phyloP scores from a whole-genome alignment of 2,329 filamentous ascomycete genomes.

The Colletotrichum coccodes region DNA sequence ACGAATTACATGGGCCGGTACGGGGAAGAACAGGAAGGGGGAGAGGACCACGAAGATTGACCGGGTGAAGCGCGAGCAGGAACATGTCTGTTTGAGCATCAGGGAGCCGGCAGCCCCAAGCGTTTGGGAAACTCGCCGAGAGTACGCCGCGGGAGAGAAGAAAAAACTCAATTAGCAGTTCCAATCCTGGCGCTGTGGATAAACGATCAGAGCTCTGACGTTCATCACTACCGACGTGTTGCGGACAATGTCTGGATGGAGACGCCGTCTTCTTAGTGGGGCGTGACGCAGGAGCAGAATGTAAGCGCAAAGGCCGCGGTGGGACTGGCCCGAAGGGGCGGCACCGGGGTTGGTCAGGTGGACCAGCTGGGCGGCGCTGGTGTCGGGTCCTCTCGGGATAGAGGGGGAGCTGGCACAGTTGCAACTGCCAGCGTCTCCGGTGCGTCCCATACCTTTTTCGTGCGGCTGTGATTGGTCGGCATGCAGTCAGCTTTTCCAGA shows the following conservation, averaged over 20 bases:
- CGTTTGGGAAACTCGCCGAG: slow-evolving; percentile 17
- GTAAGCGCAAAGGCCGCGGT: slow-evolving; percentile 9
- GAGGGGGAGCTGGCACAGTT: background rate
- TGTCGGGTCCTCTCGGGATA: slow-evolving; percentile 27
- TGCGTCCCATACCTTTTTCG: slow-evolving; percentile 26
- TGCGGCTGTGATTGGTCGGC: slow-evolving; percentile 8
- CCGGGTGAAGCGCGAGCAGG: slow-evolving; percentile 10
- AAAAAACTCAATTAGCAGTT: background rate
- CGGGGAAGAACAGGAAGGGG: slow-evolving; percentile 7
- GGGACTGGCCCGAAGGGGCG: background rate
- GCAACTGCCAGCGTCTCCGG: background rate
- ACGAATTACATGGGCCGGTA: background rate
- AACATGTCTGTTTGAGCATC: background rate
- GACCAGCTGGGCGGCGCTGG: slow-evolving; percentile 20
- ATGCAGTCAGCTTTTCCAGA: background rate
- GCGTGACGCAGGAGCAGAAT: background rate
- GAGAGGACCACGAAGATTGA: slow-evolving; percentile 23
- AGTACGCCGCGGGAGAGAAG: background rate
- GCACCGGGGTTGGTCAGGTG: background rate
- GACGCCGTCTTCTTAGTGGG: background rate
- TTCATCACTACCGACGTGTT: background rate
- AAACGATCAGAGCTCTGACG: background rate
- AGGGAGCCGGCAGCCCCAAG: background rate
- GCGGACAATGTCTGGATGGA: background rate
- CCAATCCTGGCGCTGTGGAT: background rate